Conservation (phyloP, 1,139 yeast species). For the Kodamaea derodonti region DNA sequence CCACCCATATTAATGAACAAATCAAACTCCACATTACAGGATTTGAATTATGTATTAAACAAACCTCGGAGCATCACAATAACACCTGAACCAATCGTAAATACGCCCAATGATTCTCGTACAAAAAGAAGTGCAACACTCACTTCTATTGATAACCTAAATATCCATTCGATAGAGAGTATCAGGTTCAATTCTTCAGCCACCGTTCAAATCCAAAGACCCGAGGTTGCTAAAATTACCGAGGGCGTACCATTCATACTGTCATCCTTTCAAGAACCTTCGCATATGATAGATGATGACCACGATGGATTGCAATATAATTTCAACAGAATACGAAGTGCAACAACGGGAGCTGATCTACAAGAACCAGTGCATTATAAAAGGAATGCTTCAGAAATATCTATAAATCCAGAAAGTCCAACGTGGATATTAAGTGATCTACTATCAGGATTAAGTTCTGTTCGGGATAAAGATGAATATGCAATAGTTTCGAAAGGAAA, state of each 20-base stretch:
- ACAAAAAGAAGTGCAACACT: conserved; percentile 18
- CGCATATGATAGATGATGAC: neutral
- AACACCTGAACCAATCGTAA: no score
- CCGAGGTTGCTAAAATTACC: neutral
- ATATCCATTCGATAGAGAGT: conserved; percentile 16
- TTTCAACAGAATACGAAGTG: conserved; percentile 10
- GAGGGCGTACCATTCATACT: neutral
- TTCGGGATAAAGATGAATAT: conserved; percentile 38
- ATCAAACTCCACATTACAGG: no score
- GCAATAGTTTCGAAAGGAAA: conserved; percentile 58
- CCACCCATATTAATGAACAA: no score
- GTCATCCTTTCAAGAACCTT: conserved; percentile 1
- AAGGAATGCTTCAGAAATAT: conserved; percentile 7
- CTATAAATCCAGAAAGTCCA: conserved; percentile 25
- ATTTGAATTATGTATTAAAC: no score
- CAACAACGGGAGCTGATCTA: conserved; percentile 7
- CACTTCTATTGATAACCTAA: conserved; percentile 20
- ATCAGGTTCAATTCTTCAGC: conserved; percentile 9
- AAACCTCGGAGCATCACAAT: no score
- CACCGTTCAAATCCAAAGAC: neutral
- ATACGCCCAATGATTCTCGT: neutral
- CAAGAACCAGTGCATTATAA: conserved; percentile 1
- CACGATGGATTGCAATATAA: conserved; percentile 1
- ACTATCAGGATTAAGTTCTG: conserved; percentile 22
- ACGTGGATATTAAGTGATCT: conserved; percentile 38